phyloP scores from a whole-genome alignment of 768 basidiomycete species.

The Kwoniella mangroviensis region DNA sequence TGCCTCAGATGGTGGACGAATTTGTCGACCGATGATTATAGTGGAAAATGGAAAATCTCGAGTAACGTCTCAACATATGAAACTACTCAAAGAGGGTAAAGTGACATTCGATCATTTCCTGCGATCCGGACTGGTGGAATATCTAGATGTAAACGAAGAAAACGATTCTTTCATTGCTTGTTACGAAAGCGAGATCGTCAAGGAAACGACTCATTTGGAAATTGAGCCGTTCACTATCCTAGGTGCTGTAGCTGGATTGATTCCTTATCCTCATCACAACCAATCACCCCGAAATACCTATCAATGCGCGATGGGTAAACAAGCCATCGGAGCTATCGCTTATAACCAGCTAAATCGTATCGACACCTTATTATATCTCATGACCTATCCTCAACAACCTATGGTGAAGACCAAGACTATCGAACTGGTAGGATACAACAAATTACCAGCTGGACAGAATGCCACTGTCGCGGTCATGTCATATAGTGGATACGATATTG shows the following conservation, averaged over 20 bases:
- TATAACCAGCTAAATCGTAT: conserved; percentile 98
- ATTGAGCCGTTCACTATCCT: conserved; percentile 98
- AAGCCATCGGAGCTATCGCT: conserved; percentile 97
- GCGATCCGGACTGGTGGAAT: conserved; percentile 88
- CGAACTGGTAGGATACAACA: conserved; percentile 93
- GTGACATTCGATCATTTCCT: conserved; percentile 94
- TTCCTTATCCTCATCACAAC: conserved; percentile 99
- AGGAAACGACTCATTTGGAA: conserved; percentile 89
- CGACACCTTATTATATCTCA: conserved; percentile 95
- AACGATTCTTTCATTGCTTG: conserved; percentile 96
- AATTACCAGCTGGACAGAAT: conserved; percentile 95
- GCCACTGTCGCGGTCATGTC: conserved; percentile 99
- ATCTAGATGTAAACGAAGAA: conserved; percentile 98
- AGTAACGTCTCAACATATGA: conserved; percentile 79
- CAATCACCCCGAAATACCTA: conserved; percentile 99
- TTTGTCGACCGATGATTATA: conserved; percentile 96
- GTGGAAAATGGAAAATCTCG: conserved; percentile 79
- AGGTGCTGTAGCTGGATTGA: conserved; percentile 95
- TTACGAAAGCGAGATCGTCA: conserved; percentile 83
- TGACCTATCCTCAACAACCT: conserved; percentile 97
- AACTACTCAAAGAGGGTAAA: conserved; percentile 75
- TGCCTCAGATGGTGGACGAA: conserved; percentile 94
- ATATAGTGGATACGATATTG: conserved; percentile 98
- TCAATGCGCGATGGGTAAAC: conserved; percentile 99
- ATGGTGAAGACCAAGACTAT: conserved; percentile 99